Evolutionary conservation across 208 protist genomes (phyloP), one percentile per base, ranked within the genome.

Genomic region (Trypanosoma mega): DNA sequence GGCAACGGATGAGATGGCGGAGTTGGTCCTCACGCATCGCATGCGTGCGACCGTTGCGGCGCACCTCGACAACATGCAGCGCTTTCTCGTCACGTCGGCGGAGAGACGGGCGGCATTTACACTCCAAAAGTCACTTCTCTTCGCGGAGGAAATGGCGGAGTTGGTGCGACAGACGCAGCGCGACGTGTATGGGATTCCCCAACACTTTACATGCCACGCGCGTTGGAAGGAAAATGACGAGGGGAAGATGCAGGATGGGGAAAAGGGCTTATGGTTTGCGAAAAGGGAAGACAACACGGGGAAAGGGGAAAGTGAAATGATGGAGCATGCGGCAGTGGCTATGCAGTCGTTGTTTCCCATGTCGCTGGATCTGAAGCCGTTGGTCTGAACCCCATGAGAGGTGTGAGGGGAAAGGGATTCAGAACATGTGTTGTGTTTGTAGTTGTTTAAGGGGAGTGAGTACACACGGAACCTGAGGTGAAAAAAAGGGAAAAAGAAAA

Each of bases 51-150:
- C 53, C 20, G 59, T 84, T 43, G 65, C 54, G 16, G 33, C 49
- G 2, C 69, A 84, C 14, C 61, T 84, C 11, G 31, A 24, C 18
- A 54, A 49, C 20, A 84, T 82, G 74, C 64, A 77, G 45, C 7
- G 56, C 55, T 65, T 81, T n/a, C 26, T 83, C 46, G 63, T 53
- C 24, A 52, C 39, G 21, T 39, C 64, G 27, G 36, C 68, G 18
- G 37, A 50, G 20, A 45, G 21, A n/a, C 72, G 61, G 21, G 71
- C 70, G 46, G 63, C 67, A 9, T 66, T 68, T 43, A 62, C 63
- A 12, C 39, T 82, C 39, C 73, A 82, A 62, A 87, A 87, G 54
- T 77, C 68, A 45, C 47, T 79, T 0, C 51, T 87, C 24, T 87
- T 87, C 54, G 56, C 81, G 8, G 76, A 83, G 37, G 76, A 87